phyloP scores from a whole-genome alignment of 108 stramenopile genomes.

The Cylindrotheca fusiformis region DNA sequence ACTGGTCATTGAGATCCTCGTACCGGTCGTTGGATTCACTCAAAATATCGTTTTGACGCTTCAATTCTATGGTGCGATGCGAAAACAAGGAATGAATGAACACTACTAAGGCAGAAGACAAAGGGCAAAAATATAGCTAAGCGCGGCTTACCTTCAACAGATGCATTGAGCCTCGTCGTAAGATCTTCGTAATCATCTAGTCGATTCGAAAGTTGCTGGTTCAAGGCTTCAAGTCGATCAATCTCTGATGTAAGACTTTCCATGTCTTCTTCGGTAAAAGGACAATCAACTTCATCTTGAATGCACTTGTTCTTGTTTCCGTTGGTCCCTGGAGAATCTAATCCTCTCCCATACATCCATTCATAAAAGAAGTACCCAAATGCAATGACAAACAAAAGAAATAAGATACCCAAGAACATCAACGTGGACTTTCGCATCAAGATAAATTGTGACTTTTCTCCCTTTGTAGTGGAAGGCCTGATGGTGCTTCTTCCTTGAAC shows the following conservation, averaged over 20 bases:
- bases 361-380: neutral
- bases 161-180: neutral
- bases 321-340: neutral
- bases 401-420: neutral
- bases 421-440: neutral
- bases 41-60: neutral
- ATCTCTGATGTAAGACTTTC: conserved; percentile 28
- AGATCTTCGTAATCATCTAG: conserved; percentile 5
- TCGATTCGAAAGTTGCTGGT: conserved; percentile 16
- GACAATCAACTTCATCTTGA: neutral
- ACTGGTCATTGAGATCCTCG: neutral
- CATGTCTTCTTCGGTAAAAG: conserved; percentile 9
- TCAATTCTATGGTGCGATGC: neutral
- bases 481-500: neutral
- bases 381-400: neutral
- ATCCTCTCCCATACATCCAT: neutral
- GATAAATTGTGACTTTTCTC: neutral
- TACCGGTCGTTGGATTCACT: neutral
- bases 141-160: neutral
- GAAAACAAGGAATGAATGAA: neutral
- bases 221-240: conserved; percentile 23
- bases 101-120: too few species aligned
- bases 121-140: too few species aligned
- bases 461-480: neutral
- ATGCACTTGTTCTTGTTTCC: neutral